Percentiles rank a stretch among this genome's conserved stretches.
Conservation (phyloP, 345 rosid species). For the Mallotus nudiflorus region DNA sequence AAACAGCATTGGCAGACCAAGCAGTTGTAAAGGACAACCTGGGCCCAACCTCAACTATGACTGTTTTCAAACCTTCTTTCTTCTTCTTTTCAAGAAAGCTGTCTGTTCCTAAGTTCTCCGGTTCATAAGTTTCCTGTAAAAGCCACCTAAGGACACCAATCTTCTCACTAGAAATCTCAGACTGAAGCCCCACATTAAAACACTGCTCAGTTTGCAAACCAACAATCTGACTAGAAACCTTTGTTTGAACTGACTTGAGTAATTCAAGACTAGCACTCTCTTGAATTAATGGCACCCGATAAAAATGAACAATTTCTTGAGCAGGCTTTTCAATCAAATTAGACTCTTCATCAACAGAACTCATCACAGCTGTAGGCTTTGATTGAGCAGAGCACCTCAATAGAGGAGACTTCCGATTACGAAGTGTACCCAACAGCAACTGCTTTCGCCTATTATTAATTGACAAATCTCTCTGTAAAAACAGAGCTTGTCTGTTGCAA, state of each 20-base stretch:
- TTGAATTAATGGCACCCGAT: constrained; percentile 74
- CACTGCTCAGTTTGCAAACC: constrained; percentile 82
- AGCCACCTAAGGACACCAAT: constrained; percentile 68
- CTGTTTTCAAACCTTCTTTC: constrained; percentile 56
- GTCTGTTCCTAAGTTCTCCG: constrained; percentile 69
- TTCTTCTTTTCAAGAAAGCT: constrained; percentile 81
- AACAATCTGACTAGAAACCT: constrained; percentile 64
- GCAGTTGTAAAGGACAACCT: constrained; percentile 90
- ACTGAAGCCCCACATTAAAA: constrained; percentile 66
- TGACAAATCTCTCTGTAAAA: constrained; percentile 10
- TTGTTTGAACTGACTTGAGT: constrained; percentile 62
- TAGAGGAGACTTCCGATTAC: neutral
- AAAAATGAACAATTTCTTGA: constrained; percentile 62
- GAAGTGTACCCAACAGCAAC: constrained; percentile 22
- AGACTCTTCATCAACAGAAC: constrained; percentile 46
- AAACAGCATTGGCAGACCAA: constrained; percentile 93
- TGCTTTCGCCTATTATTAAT: constrained; percentile 21
- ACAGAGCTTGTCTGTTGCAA: constrained; percentile 12
- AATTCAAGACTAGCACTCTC: constrained; percentile 66
- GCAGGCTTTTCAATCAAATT: constrained; percentile 57
- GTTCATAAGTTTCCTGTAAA: constrained; percentile 87
- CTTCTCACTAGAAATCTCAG: constrained; percentile 49
- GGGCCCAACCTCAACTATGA: constrained; percentile 82
- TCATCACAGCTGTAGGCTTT: constrained; percentile 46
- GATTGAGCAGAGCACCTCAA: constrained; percentile 55